These are phyloP conservation scores for Suhomyces faveliae DNA, from an alignment of 805 yeast species.

Conservation along the genomic window DNA sequence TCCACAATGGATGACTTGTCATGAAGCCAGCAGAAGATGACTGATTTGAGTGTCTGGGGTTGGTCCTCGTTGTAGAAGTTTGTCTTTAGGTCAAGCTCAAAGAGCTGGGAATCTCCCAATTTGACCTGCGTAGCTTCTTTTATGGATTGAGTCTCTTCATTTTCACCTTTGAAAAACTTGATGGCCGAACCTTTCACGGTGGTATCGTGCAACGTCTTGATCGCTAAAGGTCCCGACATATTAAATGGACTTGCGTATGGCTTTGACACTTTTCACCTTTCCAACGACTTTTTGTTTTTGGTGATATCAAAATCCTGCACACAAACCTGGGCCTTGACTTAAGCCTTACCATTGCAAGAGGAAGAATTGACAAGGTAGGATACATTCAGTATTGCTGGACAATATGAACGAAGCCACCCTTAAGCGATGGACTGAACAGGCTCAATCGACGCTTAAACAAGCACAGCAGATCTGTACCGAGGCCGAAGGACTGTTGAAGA, in stretches of 20 bases:
- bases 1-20: slow-evolving; percentile 76
- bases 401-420: slow-evolving; percentile 11
- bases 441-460: slow-evolving; percentile 23
- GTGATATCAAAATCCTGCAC: slow-evolving; percentile 2
- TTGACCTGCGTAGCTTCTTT: slow-evolving; percentile 36
- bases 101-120: slow-evolving; percentile 22
- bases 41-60: slow-evolving; percentile 54
- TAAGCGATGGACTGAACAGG: slow-evolving; percentile 29
- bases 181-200: slow-evolving; percentile 24
- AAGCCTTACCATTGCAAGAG: neutral
- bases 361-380: neutral
- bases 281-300: slow-evolving; percentile 1
- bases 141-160: slow-evolving; percentile 21
- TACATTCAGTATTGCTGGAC: neutral
- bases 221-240: slow-evolving; percentile 19
- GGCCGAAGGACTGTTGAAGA: slow-evolving; percentile 32
- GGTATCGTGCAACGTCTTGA: slow-evolving; percentile 28
- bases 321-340: neutral
- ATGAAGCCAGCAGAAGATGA: slow-evolving; percentile 75
- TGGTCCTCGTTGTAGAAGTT: slow-evolving; percentile 52
- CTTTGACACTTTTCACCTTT: neutral
- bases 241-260: neutral
- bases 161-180: slow-evolving; percentile 16
- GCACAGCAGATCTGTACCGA: slow-evolving; percentile 33
- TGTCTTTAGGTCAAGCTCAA: slow-evolving; percentile 47